Evolutionary conservation across 257 asterid genomes (phyloP), one percentile per base, ranked within the genome.

Genomic region (Catharanthus roseus): DNA sequence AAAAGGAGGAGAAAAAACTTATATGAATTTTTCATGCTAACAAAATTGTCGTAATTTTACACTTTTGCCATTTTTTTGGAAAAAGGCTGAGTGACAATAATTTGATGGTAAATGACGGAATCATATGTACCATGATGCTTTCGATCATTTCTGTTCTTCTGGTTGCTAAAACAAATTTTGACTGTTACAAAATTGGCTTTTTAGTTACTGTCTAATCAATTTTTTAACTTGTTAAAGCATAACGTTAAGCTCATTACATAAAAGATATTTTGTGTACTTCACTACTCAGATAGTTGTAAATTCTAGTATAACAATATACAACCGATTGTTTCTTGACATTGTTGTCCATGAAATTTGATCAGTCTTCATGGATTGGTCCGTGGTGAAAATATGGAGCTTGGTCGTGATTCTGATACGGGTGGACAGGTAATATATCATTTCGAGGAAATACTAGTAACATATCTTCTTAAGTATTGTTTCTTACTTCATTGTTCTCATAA

Each of bases 321-420:
- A 2, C 26, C 67, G 38, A 65, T 24, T 1, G 19, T 28, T 69
- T 69, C 5, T 69, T 53, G 18, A 70, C 10, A 34, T 60, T 7
- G 5, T 41, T 47, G 45, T 49, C 45, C 21, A 60, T 69, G 26
- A 61, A 68, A 23, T 72, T 77, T 82, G 69, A 73, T 77, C 82
- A 86, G 92, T 78, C 83, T 90, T 55, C 97, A 90, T 72, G 97
- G 97, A 58, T 78, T 90, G 76, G 93, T 90, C 57, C 91, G 96
- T 36, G 96, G 97, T 72, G 97, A 90, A 68, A 87, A 90, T 73
- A 90, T 90, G 97, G 97, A 90, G 84, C 97, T 90, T 72, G 97
- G 97, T 74, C 87, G 97, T 65, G 97, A 90, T 80, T 87, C 96
- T 29, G 97, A 90, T 69, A 90, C 97, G 0, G 97, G 97, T 55